Base-by-base conservation (phyloP, 768 basidiomycete species). In the Mycena belliarum region DNA sequence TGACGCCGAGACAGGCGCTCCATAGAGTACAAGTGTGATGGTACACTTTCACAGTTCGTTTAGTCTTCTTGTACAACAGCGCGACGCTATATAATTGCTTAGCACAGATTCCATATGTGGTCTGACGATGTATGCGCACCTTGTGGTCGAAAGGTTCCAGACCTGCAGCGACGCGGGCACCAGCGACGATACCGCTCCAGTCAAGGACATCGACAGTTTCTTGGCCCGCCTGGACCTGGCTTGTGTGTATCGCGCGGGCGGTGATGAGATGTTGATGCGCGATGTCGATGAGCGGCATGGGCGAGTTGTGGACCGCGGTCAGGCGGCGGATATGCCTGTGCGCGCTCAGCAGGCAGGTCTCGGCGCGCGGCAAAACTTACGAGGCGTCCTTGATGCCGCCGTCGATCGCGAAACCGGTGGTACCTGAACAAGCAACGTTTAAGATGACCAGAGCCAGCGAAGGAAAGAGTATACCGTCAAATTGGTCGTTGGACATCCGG, bases 381-480 rank as follows among this genome's bases (percentile, higher is more conserved):
- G 81, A 72, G 0, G 91, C 88, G 66, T 95, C 93, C 66, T 93
- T 93, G 66, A 96, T 85, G 18, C 92, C 94, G n/a, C 90, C 90
- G 44, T 91, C 86, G 47, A 95, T 83, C 14, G 86, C 75, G 69
- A 96, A 95, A 15, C 93, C 94, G 18, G 73, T 75, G 10, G n/a
- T n/a, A n/a, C n/a, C n/a, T n/a, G n/a, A n/a, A n/a, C n/a, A n/a
- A n/a, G n/a, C n/a, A n/a, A n/a, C n/a, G n/a, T n/a, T n/a, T n/a
- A n/a, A n/a, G n/a, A n/a, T n/a, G n/a, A n/a, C n/a, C n/a, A n/a
- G 79, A 75, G 21, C 84, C 89, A 55, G 91, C 87, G 66, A 94
- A 95, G 32, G n/a, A n/a, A n/a, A n/a, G n/a, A n/a, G n/a, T n/a
- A n/a, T n/a, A n/a, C n/a, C n/a, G n/a, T n/a, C n/a, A n/a, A n/a